Conservation (phyloP, 208 protist genomes). For the Strigomonas culicis region DNA sequence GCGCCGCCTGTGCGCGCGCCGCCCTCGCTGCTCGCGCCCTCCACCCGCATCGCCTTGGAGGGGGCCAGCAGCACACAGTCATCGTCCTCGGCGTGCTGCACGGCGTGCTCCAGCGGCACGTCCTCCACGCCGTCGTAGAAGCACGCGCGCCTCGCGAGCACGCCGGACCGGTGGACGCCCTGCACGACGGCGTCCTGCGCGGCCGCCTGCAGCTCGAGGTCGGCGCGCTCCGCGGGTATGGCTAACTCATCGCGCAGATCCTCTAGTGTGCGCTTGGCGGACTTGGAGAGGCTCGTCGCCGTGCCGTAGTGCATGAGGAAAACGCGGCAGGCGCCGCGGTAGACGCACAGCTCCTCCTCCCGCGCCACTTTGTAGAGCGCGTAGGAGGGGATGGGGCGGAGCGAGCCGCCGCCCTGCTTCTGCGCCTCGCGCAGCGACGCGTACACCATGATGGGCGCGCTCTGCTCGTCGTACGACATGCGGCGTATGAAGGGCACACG, state of each 20-base stretch:
- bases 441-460: constrained; percentile 39
- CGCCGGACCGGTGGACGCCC: constrained; percentile 40
- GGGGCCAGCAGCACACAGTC: constrained; percentile 21
- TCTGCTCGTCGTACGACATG: neutral
- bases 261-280: constrained; percentile 60
- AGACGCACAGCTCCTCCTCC: constrained; percentile 74
- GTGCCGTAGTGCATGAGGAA: constrained; percentile 69
- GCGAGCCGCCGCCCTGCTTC: constrained; percentile 13
- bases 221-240: constrained; percentile 37
- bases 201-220: constrained; percentile 50
- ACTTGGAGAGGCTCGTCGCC: constrained; percentile 25
- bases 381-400: constrained; percentile 50
- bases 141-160: constrained; percentile 50
- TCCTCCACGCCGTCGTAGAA: constrained; percentile 89
- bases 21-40: neutral
- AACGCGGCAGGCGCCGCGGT: constrained; percentile 72
- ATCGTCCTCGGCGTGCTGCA: constrained; percentile 38
- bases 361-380: constrained; percentile 78
- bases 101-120: constrained; percentile 31
- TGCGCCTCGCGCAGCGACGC: constrained; percentile 42
- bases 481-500: too few species aligned
- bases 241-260: constrained; percentile 63
- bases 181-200: constrained; percentile 44
- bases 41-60: constrained; percentile 18
- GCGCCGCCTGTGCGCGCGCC: neutral